phyloP scores from a whole-genome alignment of 2,329 filamentous ascomycete genomes.

The Periconia sp. region DNA sequence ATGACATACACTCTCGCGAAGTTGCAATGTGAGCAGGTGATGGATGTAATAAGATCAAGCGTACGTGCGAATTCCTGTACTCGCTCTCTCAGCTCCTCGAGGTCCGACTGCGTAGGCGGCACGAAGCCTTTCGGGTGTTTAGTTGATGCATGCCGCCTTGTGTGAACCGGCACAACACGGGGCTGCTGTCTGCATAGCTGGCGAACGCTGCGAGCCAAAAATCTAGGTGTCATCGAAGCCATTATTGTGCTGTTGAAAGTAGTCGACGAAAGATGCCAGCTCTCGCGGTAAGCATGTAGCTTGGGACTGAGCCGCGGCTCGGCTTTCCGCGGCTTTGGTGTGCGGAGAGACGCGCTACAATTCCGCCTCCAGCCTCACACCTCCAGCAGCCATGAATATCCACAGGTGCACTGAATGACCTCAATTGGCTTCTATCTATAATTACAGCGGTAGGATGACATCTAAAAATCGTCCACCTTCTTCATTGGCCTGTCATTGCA shows the following conservation, averaged over 20 bases:
- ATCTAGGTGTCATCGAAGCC: constrained; percentile 38
- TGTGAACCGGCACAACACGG: constrained; percentile 20
- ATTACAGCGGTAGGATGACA: no score
- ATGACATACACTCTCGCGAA: no score
- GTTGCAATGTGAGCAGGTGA: neutral
- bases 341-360: constrained; percentile 5
- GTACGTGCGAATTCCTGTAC: constrained; percentile 83
- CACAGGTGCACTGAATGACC: no score
- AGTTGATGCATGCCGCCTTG: constrained; percentile 62
- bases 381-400: no score
- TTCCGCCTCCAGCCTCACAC: constrained; percentile 3
- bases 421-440: no score
- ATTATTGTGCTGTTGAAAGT: constrained; percentile 28
- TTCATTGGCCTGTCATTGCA: constrained; percentile 42
- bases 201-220: constrained; percentile 49
- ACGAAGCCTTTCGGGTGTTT: constrained; percentile 73
- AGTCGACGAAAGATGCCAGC: neutral
- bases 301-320: constrained; percentile 18
- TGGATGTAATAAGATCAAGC: neutral
- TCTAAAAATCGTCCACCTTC: constrained; percentile 33
- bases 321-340: constrained; percentile 30
- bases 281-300: neutral
- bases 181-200: constrained; percentile 32
- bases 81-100: constrained; percentile 79
- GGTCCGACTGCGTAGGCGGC: constrained; percentile 72